These are phyloP conservation scores for Pythium dissotocum DNA, from an alignment of 352 stramenopile species.

Conservation along the genomic window DNA sequence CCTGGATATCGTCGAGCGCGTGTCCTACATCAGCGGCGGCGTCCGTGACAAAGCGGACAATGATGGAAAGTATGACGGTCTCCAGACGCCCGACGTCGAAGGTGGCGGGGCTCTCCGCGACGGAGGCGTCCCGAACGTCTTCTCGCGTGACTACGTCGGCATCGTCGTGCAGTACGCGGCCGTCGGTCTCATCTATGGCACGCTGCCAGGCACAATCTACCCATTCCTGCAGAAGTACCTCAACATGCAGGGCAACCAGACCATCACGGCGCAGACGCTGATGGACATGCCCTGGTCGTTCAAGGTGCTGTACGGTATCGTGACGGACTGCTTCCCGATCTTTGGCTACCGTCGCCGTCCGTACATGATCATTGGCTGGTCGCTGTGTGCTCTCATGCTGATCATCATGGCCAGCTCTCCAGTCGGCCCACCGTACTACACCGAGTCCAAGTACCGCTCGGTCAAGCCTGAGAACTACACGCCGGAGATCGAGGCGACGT, in stretches of 20 bases:
- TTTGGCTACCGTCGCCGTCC: slow-evolving; percentile 55
- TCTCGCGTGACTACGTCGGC: slow-evolving; percentile 36
- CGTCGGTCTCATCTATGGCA: slow-evolving; percentile 49
- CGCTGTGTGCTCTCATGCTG: slow-evolving; percentile 45
- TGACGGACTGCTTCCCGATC: slow-evolving; percentile 18
- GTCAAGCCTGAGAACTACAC: slow-evolving; percentile 22
- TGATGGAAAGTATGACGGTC: slow-evolving; percentile 33
- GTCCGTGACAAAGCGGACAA: slow-evolving; percentile 25
- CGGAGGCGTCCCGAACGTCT: slow-evolving; percentile 38
- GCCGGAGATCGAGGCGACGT: slow-evolving; percentile 28
- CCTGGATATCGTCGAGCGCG: slow-evolving; percentile 31
- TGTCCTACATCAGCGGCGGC: slow-evolving; percentile 38
- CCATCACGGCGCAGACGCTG: slow-evolving; percentile 33
- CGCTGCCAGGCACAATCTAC: slow-evolving; percentile 47
- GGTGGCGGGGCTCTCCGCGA: slow-evolving; percentile 43
- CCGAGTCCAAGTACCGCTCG: slow-evolving; percentile 22
- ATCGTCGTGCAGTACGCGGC: slow-evolving; percentile 51
- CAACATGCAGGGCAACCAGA: slow-evolving; percentile 36
- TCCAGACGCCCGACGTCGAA: slow-evolving; percentile 45
- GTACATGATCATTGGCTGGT: slow-evolving; percentile 60
- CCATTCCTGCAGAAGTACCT: slow-evolving; percentile 56
- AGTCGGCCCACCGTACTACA: slow-evolving; percentile 56
- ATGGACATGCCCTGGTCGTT: slow-evolving; percentile 55
- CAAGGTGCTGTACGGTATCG: slow-evolving; percentile 66
- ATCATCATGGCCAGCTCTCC: slow-evolving; percentile 47